Evolutionary conservation across 176 grass and related monocot genomes (phyloP), one percentile per base, ranked within the genome.

Genomic region (Themeda triandra): DNA sequence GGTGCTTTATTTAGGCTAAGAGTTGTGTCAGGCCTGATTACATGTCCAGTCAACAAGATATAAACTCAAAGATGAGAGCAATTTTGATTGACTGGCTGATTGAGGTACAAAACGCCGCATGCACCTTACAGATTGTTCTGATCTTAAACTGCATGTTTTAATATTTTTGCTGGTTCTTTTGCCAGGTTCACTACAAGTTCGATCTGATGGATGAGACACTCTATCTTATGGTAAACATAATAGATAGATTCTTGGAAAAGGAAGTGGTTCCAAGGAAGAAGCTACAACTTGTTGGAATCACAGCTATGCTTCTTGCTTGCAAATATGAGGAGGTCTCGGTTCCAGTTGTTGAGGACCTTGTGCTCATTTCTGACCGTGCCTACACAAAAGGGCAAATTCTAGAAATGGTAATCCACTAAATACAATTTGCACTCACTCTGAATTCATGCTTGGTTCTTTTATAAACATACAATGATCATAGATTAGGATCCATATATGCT

Each of bases 241-340:
- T 99, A 87, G 96, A 96, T 63, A 91, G 96, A 88, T 99, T 92
- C 75, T 87, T 99, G 69, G 87, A 89, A 83, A 93, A 76, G 75
- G 85, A 99, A 76, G 86, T 78, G 54, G 66, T 94, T 23, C 85
- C 73, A 85, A 90, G 89, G 77, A 96, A 94, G 81, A 99, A 99
- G 75, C 80, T 99, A 27, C 96, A 96, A 84, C 63, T 96, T 37
- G 96, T 94, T 48, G 96, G 96, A 75, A 81, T 99, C 41, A 99
- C 93, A 71, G 92, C 97, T 84, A 60, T 99, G 93, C 86, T 99
- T 83, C 87, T 99, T 89, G 97, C 97, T 64, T 94, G 88, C 45
- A 99, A 99, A 81, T 99, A 94, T 19, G 96, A 99, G 75, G 91
- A 99, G 82, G 91, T 96, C 4, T 84, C 93, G n/a, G 93, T 99